Percentiles rank a stretch among this genome's conserved stretches.
Evolutionary conservation across 768 basidiomycete genomes (phyloP).

Genomic region (Boletus rubescentipes): DNA sequence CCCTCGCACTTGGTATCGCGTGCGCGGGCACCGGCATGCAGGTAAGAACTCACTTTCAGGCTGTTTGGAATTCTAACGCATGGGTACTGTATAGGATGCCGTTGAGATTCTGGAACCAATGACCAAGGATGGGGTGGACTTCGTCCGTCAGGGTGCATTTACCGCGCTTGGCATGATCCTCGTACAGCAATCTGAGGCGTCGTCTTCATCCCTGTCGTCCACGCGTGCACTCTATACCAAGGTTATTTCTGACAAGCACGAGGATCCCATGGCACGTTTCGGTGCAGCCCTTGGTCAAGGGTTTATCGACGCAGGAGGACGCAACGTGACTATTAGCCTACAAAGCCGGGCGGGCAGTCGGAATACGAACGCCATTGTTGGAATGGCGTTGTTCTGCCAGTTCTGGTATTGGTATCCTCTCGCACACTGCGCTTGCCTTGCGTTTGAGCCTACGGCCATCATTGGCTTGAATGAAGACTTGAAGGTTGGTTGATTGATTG

Average conservation of each 20-base stretch:
- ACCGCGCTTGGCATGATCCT: constrained; percentile 96
- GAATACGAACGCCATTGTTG: constrained; percentile 93
- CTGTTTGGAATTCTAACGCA: neutral
- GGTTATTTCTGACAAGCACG: constrained; percentile 94
- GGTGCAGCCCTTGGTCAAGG: constrained; percentile 96
- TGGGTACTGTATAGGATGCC: constrained; percentile 63
- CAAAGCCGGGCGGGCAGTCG: constrained; percentile 91
- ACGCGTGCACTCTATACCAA: constrained; percentile 86
- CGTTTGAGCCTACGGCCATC: constrained; percentile 94
- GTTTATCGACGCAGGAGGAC: constrained; percentile 94
- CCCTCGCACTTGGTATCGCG: constrained; percentile 92
- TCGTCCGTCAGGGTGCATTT: constrained; percentile 97
- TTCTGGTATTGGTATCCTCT: constrained; percentile 99
- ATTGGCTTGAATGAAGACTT: constrained; percentile 88
- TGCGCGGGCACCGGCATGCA: constrained; percentile 97
- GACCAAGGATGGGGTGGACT: constrained; percentile 97
- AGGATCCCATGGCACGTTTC: constrained; percentile 98
- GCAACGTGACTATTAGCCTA: constrained; percentile 92
- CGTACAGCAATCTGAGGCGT: constrained; percentile 92
- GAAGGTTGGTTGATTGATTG: constrained; percentile 50
- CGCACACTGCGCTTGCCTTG: constrained; percentile 87
- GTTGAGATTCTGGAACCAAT: constrained; percentile 96
- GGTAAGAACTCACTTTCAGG: constrained; percentile 41
- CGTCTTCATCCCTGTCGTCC: constrained; percentile 75
- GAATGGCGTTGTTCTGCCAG: constrained; percentile 97